Evolutionary conservation across 1,139 yeast species (phyloP).

Genomic region (Kluyveromyces sp.): DNA sequence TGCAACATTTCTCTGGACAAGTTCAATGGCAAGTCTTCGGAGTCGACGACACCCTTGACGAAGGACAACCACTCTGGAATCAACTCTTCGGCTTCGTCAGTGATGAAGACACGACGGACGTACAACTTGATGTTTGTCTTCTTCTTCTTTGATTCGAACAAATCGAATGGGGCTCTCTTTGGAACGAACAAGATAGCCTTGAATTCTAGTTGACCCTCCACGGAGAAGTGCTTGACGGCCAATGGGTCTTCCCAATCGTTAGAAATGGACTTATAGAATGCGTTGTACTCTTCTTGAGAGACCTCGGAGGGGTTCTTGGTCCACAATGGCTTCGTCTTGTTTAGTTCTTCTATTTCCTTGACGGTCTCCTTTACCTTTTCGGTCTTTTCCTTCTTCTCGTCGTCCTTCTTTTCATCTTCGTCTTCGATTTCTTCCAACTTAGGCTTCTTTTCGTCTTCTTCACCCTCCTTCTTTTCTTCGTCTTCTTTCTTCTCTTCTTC

Average conservation of each 20-base stretch:
- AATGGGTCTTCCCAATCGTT: constrained; percentile 99
- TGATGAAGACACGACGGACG: constrained; percentile 99
- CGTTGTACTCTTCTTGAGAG: constrained; percentile 96
- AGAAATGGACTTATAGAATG: constrained; percentile 98
- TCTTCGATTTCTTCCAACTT: constrained; percentile 62
- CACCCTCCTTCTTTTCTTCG: constrained; percentile 52
- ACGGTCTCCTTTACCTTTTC: constrained; percentile 73
- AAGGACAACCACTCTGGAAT: constrained; percentile 99
- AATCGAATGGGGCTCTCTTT: constrained; percentile 98
- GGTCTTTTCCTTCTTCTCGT: constrained; percentile 51
- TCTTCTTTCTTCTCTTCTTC: constrained; percentile 53
- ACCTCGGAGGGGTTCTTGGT: constrained; percentile 98
- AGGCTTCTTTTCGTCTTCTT: constrained; percentile 58
- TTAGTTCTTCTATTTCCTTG: constrained; percentile 91
- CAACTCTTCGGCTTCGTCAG: constrained; percentile 98
- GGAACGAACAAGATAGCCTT: constrained; percentile 97
- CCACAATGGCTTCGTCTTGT: constrained; percentile 99
- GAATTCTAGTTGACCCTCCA: constrained; percentile 99
- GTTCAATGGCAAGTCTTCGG: constrained; percentile 99
- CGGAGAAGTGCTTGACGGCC: constrained; percentile 99
- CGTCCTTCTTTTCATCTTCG: constrained; percentile 59
- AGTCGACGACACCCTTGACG: constrained; percentile 98
- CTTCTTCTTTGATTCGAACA: constrained; percentile 97
- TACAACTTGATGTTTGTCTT: constrained; percentile 97
- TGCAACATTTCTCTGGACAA: constrained; percentile 99